Base-by-base conservation (phyloP, 768 basidiomycete genomes). In the Strobilomyces echinocephalus region DNA sequence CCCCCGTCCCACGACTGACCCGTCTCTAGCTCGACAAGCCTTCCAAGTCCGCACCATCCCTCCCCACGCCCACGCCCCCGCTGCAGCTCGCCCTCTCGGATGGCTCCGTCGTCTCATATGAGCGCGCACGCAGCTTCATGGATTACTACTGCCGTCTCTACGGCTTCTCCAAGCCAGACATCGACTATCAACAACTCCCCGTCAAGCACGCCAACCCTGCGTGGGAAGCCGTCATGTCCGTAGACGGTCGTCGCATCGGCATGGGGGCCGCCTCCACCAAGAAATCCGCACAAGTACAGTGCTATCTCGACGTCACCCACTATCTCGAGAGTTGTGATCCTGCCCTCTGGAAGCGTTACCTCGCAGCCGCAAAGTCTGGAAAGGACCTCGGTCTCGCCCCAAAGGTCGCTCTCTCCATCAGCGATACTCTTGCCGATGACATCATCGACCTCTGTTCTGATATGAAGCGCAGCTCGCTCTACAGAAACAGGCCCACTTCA, bases 71-170 rank as follows among this genome's bases (percentile, higher is more conserved):
- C 18, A 11, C 26, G 0, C 52, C 58, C 11, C 24, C 57, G 0
- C 48, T 54, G 2, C 64, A 68, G 15, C 72, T 73, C 31, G 65
- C 60, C 8, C 63, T 94, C 11, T 80, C 84, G 3, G 87, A 92
- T 62, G 82, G 83, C 24, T 76, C 81, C 11, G 62, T 71, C 20
- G 79, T 94, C 57, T 73, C 73, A 8, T 85, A 85, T 47, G 88
- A 91, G 48, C 79, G 79, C 48, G 91, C 92, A 4, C 82, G 87
- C 46, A 82, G 80, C 55, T 97, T 97, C 74, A 94, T 97, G 87
- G 94, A 95, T 58, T 97, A 88, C 68, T 97, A 97, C 63, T 95
- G 93, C 65, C 80, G 83, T 42, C 77, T 83, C 34, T 97, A 83
- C 66, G 73, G 74, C 24, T 94, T 94, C 63, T 75, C 78, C 10